Percentiles rank a stretch among this genome's conserved stretches.
phyloP scores from a whole-genome alignment of 768 basidiomycete genomes.

The Mycena polygramma region DNA sequence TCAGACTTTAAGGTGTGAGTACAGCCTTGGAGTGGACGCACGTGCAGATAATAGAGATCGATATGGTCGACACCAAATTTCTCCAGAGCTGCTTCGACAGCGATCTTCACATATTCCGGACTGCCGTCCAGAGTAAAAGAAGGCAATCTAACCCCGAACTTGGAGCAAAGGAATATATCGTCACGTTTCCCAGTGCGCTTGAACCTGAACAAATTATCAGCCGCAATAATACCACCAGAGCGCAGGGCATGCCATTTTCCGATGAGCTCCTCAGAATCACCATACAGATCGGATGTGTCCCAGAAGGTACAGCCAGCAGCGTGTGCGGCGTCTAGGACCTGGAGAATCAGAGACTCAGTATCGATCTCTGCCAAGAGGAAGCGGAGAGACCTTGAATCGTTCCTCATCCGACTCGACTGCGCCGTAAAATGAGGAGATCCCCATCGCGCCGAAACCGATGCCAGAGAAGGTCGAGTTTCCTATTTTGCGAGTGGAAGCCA shows the following conservation, averaged over 20 bases:
- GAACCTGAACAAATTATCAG: background rate
- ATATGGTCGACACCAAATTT: slow-evolving; percentile 47
- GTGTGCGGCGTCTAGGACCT: slow-evolving; percentile 56
- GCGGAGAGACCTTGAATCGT: too few species aligned
- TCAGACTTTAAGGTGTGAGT: slow-evolving; percentile 25
- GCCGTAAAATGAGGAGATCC: too few species aligned
- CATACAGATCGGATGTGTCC: slow-evolving; percentile 49
- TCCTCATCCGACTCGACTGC: too few species aligned
- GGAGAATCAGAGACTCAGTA: too few species aligned
- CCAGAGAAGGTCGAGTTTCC: too few species aligned
- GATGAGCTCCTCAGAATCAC: slow-evolving; percentile 6
- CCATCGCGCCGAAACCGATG: too few species aligned
- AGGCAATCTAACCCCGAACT: slow-evolving; percentile 52
- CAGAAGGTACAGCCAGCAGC: slow-evolving; percentile 58
- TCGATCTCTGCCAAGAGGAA: too few species aligned
- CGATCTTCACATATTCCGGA: slow-evolving; percentile 45
- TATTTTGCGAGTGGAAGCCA: too few species aligned
- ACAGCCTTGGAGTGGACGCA: background rate
- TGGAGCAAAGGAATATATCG: slow-evolving; percentile 64
- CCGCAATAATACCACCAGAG: too few species aligned
- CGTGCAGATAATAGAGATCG: slow-evolving; percentile 51
- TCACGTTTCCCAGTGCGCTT: slow-evolving; percentile 51
- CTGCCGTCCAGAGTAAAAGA: slow-evolving; percentile 42
- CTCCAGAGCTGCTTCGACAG: slow-evolving; percentile 46
- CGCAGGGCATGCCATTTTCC: slow-evolving; percentile 34